Evolutionary conservation across 148 eudicot species (phyloP).

Genomic region (Beta vulgaris): DNA sequence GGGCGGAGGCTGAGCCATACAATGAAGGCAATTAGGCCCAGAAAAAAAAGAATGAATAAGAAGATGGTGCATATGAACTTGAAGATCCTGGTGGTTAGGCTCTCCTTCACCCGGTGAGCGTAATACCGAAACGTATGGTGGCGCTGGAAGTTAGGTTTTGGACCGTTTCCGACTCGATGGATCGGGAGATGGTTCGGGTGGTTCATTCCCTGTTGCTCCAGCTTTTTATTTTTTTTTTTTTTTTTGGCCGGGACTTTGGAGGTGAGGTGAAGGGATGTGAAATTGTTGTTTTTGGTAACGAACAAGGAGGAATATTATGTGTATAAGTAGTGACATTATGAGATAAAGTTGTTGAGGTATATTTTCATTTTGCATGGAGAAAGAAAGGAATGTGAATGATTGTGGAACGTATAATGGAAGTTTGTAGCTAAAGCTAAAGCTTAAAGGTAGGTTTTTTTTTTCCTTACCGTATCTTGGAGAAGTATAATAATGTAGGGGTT

Average conservation of each 20-base stretch:
- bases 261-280: background rate
- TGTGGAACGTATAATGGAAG: background rate
- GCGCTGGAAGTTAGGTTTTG: slow-evolving; percentile 23
- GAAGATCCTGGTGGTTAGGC: slow-evolving; percentile 61
- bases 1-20: slow-evolving; percentile 79
- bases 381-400: slow-evolving; percentile 32
- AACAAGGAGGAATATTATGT: background rate
- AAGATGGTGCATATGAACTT: slow-evolving; percentile 65
- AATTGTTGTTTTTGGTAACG: background rate
- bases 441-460: slow-evolving; percentile 7
- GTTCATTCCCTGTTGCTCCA: background rate
- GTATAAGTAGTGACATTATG: slow-evolving; percentile 25
- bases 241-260: background rate
- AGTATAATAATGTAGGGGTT: slow-evolving; percentile 1
- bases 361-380: slow-evolving; percentile 22
- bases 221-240: background rate
- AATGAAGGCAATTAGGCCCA: slow-evolving; percentile 64
- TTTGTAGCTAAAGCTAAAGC: slow-evolving; percentile 15
- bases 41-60: slow-evolving; percentile 45
- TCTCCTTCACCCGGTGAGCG: slow-evolving; percentile 65
- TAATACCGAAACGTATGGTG: slow-evolving; percentile 59
- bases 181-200: slow-evolving; percentile 17
- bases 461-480: slow-evolving; percentile 5
- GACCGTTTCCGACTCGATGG: background rate
- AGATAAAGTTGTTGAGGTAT: slow-evolving; percentile 28